Evolutionary conservation across 1,284 basidiomycete genomes (phyloP), one percentile per base, ranked within the genome.

Genomic region (Heterobasidion occidentale): DNA sequence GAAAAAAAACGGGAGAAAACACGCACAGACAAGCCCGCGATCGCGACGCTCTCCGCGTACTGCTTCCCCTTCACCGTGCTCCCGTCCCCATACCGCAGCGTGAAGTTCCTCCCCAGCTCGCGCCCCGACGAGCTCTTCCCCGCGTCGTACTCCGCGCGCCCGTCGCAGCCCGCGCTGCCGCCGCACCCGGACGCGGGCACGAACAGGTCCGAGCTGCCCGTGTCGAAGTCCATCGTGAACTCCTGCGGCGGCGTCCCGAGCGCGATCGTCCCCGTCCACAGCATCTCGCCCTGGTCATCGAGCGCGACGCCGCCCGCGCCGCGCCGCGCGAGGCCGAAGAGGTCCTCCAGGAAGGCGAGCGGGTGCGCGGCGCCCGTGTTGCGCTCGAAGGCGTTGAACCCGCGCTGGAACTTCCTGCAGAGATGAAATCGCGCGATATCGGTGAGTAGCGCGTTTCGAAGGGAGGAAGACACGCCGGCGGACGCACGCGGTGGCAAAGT

Each of bases 221-320:
- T 78, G 59, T 79, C 77, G 54, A 78, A 75, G 56, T 74, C 71
- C 58, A 77, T 73, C 64, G 60, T 7, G 46, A 48, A 59, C 9
- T 12, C 45, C 35, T 49, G 20, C 7, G 52, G 38, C n/a, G 58
- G 58, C 38, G 58, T 59, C 46, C 58, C 58, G 44, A 56, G 35
- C 5, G 14, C 7, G 38, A 59, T 45, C 12, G 46, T 20, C 36
- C 58, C 58, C 6, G 50, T 44, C 58, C 58, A 59, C 8, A 48
- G 36, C 44, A 34, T 48, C 19, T 55, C n/a, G 49, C 14, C 11
- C 15, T 44, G n/a, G 53, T 54, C 53, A 9, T 3, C 19, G 35
- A 58, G 53, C 11, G 35, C 27, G 44, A 52, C 54, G 19, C 17
- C 47, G n/a, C 36, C 47, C 17, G 54, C 11, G 9, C 8, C 20